These are phyloP conservation scores for Corymbia citriodora DNA, from an alignment of 441 rosid genomes.

Conservation along the genomic window DNA sequence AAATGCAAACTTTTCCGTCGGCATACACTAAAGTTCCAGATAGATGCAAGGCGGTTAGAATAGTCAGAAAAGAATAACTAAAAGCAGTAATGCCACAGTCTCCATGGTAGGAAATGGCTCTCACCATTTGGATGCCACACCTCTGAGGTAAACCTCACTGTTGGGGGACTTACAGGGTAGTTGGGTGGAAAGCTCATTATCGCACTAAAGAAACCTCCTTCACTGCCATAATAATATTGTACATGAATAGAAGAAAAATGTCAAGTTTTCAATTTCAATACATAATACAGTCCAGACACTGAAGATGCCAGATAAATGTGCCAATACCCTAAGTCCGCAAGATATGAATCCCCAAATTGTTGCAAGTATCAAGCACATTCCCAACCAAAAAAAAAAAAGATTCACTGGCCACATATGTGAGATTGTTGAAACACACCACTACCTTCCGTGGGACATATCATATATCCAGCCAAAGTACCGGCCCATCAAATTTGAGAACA, in stretches of 20 bases:
- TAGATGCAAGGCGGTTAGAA: not conserved
- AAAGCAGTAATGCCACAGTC: not conserved
- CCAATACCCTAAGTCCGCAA: not conserved
- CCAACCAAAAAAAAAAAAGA: not conserved
- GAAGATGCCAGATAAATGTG: not conserved
- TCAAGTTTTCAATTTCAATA: not conserved
- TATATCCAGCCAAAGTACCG: not conserved
- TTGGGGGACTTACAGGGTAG: conserved; percentile 83
- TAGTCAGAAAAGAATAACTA: not conserved
- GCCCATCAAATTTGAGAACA: not conserved
- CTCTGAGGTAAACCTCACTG: conserved; percentile 82
- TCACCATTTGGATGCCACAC: conserved; percentile 97
- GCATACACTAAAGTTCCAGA: conserved; percentile 40
- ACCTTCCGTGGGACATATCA: not conserved
- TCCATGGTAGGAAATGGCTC: not conserved
- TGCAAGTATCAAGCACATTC: not conserved
- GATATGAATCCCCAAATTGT: not conserved
- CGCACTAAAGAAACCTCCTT: conserved; percentile 92
- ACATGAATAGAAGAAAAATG: not conserved
- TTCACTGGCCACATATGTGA: not conserved
- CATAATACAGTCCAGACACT: not conserved
- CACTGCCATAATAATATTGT: conserved; percentile 41
- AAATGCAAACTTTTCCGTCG: conserved; percentile 91
- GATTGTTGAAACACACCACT: not conserved
- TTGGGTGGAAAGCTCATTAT: conserved; percentile 79